Conservation (phyloP, 1,284 basidiomycete species). For the Trichosporon sp. region DNA sequence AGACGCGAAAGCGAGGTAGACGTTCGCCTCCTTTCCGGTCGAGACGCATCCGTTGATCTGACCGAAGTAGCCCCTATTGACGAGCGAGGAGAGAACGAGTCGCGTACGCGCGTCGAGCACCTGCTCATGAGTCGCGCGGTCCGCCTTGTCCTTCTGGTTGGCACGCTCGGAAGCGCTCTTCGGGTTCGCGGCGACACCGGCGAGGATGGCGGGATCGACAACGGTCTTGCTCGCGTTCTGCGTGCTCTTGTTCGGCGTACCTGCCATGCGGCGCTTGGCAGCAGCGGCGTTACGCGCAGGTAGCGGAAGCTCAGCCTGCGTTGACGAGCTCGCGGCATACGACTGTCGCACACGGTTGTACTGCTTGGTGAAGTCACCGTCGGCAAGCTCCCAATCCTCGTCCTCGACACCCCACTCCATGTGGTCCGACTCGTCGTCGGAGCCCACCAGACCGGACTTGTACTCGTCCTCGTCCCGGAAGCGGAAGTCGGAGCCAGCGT, state of each 20-base stretch:
- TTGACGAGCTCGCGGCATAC: conserved; percentile 33
- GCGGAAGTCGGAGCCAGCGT: not conserved
- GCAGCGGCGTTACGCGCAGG: conserved; percentile 45
- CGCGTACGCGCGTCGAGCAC: conserved; percentile 89
- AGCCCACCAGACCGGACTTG: conserved; percentile 49
- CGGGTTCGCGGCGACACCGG: conserved; percentile 79
- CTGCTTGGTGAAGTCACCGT: conserved; percentile 89
- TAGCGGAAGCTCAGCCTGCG: conserved; percentile 33
- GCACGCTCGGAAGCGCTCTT: conserved; percentile 84
- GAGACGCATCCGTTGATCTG: conserved; percentile 91
- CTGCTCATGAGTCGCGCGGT: conserved; percentile 91
- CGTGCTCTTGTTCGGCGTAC: conserved; percentile 15
- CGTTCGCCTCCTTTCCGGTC: conserved; percentile 96
- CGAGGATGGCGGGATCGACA: conserved; percentile 62
- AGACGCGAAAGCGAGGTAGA: conserved; percentile 80
- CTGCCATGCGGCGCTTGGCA: not conserved
- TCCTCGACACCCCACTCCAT: conserved; percentile 68
- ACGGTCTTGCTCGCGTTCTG: conserved; percentile 67
- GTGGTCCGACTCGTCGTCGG: conserved; percentile 51
- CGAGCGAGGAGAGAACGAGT: conserved; percentile 89
- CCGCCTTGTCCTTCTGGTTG: conserved; percentile 88
- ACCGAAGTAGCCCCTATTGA: conserved; percentile 78
- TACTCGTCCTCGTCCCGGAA: conserved; percentile 22
- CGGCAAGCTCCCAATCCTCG: conserved; percentile 87
- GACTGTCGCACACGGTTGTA: conserved; percentile 90